These are phyloP conservation scores for Candida chauliodis DNA, from an alignment of 805 yeast genomes.

Conservation along the genomic window DNA sequence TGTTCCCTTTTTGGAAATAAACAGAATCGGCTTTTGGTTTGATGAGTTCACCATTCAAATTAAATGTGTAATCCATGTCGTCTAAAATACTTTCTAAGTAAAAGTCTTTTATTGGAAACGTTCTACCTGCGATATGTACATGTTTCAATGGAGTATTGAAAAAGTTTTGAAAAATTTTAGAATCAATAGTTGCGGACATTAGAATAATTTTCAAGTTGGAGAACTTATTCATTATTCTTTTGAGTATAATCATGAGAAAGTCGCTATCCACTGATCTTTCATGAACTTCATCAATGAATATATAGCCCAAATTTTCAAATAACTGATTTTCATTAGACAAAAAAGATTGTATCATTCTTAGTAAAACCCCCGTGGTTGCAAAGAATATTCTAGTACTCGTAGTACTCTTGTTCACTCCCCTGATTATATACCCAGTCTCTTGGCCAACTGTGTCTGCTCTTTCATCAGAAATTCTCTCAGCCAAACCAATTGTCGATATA, in stretches of 20 bases:
- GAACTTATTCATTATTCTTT: slow-evolving; percentile 49
- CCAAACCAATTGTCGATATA: slow-evolving; percentile 91
- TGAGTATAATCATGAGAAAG: slow-evolving; percentile 72
- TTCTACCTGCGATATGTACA: slow-evolving; percentile 86
- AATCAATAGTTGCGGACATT: slow-evolving; percentile 93
- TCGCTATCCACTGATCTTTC: slow-evolving; percentile 92
- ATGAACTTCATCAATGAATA: slow-evolving; percentile 94
- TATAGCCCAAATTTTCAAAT: slow-evolving; percentile 58
- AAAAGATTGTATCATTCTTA: slow-evolving; percentile 73
- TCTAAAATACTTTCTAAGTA: slow-evolving; percentile 67
- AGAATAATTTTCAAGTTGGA: slow-evolving; percentile 65
- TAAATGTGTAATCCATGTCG: slow-evolving; percentile 53
- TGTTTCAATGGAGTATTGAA: slow-evolving; percentile 55
- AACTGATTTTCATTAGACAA: slow-evolving; percentile 26
- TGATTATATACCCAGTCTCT: slow-evolving; percentile 83
- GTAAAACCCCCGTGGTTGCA: slow-evolving; percentile 88
- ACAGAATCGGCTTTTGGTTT: slow-evolving; percentile 62
- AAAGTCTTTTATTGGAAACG: slow-evolving; percentile 81
- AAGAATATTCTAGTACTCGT: slow-evolving; percentile 70
- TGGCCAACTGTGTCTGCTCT: slow-evolving; percentile 60
- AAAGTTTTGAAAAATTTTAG: slow-evolving; percentile 60
- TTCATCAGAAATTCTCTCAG: slow-evolving; percentile 88
- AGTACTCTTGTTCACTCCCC: slow-evolving; percentile 78
- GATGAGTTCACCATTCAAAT: slow-evolving; percentile 37
- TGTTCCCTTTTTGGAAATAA: slow-evolving; percentile 61